Evolutionary conservation across 495 filamentous ascomycete genomes (phyloP), one percentile per base, ranked within the genome.

Genomic region (Neurospora cerealis): DNA sequence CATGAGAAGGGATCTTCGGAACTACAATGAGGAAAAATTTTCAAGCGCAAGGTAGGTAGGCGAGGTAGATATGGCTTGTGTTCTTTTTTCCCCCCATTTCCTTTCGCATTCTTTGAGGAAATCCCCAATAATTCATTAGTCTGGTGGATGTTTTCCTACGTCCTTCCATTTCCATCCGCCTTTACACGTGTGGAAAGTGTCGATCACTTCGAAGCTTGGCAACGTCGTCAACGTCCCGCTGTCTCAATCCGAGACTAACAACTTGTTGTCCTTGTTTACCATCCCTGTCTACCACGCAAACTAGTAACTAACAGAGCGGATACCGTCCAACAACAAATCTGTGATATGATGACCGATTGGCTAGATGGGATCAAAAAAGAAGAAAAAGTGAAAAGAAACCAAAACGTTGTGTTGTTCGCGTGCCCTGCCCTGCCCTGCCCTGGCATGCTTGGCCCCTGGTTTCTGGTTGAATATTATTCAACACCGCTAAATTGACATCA

Each of bases 401-500:
- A 11, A 54, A 15, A 13, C 5, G 48, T 54, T 21, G 5, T 24
- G 48, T 28, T 54, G 48, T 54, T 54, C 11, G 48, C 21, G 11
- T 54, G 48, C 48, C 44, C n/a, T 21, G 19, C 42, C 19, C 44
- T 54, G 48, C 48, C 44, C n/a, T 21, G 19, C 42, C 19, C 44
- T 48, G n/a, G 42, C 46, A 54, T 54, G 48, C 21, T 7, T 28
- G 48, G 48, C 21, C 21, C 48, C 44, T 28, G 21, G 21, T 28
- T 28, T 11, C 10, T 28, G 10, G 21, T 28, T 15, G 10, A 54
- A 24, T 13, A 28, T 28, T 28, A 28, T 54, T 54, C 44, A 73
- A 69, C 62, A 19, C 75, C 73, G 72, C 70, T 62, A 42, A 76
- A 62, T 70, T 32, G 37, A 75, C 32, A 70, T 36, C 71, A 62